Base-by-base conservation (phyloP, 2,329 filamentous ascomycete species). In the Monilinia aucupariae region DNA sequence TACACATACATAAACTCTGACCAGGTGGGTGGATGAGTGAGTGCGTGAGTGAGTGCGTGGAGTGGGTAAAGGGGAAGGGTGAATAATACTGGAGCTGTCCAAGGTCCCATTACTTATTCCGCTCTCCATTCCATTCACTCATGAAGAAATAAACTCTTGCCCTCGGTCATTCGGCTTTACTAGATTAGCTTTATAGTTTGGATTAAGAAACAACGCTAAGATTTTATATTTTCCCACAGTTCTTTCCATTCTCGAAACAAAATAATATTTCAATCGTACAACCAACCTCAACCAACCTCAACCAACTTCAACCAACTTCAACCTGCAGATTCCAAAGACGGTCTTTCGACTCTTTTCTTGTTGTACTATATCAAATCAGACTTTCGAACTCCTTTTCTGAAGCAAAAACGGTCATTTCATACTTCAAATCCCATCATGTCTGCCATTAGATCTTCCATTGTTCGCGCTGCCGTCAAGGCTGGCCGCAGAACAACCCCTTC, bases 401-500 rank as follows among this genome's bases (percentile, higher is more conserved):
- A n/a, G n/a, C n/a, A n/a, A n/a, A n/a, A n/a, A n/a, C n/a, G n/a
- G n/a, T n/a, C 8, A 30, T 17, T 20, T 17, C 1, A 5, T 32
- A 50, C 12, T 30, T 8, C 15, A 43, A 43, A 43, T n/a, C 20
- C 20, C 20, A 41, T 37, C 15, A 63, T 63, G 61, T 63, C 41
- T 63, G 58, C 58, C 1, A 34, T 34, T 20, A 37, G 54, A 37
- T 50, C 61, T 22, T 59, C 61, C 17, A 30, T 63, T 20, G 17
- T 59, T 43, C 53, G 61, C 9, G 61, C 61, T 25, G 45, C 47
- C 43, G 30, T 27, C 20, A 58, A 58, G 61, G 61, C 61, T 48
- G 52, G 54, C 22, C n/a, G 41, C 27, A 60, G 62, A 60, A 49
- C 41, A 22, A 41, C 25, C 32, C 27, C 34, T 5, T 43, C 62